Percentiles rank a stretch among this genome's conserved stretches.
Evolutionary conservation across 2,329 filamentous ascomycete genomes (phyloP).

Genomic region (Davidsoniella virescens): DNA sequence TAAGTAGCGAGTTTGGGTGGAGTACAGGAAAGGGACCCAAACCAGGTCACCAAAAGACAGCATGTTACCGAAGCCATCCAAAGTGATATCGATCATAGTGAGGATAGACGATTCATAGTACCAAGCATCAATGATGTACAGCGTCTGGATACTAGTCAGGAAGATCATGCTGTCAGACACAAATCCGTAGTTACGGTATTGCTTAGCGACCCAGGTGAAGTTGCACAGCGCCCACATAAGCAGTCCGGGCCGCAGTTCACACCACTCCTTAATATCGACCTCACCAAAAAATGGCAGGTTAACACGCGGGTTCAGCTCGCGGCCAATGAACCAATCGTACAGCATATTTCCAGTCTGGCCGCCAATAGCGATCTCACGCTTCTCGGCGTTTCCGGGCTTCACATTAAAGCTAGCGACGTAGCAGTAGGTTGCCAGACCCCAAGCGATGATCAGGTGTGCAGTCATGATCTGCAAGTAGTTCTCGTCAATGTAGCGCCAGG

Average conservation of each 20-base stretch:
- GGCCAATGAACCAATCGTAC: constrained; percentile 94
- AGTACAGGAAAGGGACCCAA: constrained; percentile 87
- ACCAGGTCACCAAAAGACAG: constrained; percentile 80
- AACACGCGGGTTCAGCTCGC: constrained; percentile 82
- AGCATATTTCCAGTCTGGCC: constrained; percentile 70
- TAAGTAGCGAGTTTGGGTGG: constrained; percentile 69
- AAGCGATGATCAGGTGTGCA: constrained; percentile 63
- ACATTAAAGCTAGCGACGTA: constrained; percentile 74
- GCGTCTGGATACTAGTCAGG: constrained; percentile 56
- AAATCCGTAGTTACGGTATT: constrained; percentile 71
- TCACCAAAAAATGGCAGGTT: constrained; percentile 64
- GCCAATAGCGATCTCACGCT: constrained; percentile 65
- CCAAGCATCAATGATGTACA: constrained; percentile 73
- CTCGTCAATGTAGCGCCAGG: constrained; percentile 88
- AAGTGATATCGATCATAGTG: constrained; percentile 88
- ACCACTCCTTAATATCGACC: constrained; percentile 79
- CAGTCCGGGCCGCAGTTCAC: constrained; percentile 82
- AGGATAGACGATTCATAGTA: constrained; percentile 80
- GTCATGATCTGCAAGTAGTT: constrained; percentile 80
- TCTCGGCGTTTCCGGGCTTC: constrained; percentile 52
- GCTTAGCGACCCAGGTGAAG: constrained; percentile 68
- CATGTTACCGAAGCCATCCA: constrained; percentile 92
- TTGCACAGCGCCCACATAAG: constrained; percentile 79
- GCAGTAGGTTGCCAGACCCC: constrained; percentile 55
- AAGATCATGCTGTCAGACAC: constrained; percentile 77